These are phyloP conservation scores for Panicum virgatum DNA, from an alignment of 202 grass and related monocot species.

Conservation along the genomic window DNA sequence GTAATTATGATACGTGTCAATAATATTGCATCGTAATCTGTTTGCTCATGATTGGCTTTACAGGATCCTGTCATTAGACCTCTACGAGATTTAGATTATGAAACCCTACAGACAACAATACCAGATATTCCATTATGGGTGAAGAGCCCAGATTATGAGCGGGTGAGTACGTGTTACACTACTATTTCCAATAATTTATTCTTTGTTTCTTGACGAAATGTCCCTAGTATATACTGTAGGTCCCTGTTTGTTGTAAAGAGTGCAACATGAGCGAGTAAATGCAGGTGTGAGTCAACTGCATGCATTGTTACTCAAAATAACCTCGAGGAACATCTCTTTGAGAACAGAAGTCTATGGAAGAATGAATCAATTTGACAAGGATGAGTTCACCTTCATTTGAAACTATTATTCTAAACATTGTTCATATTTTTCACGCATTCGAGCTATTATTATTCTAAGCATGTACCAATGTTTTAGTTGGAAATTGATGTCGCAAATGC, in stretches of 20 bases:
- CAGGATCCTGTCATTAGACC: conserved; percentile 77
- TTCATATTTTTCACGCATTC: background rate
- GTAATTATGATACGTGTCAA: background rate
- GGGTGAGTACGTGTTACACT: conserved; percentile 41
- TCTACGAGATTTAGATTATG: conserved; percentile 63
- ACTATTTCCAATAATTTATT: background rate
- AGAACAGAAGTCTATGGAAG: background rate
- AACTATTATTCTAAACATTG: background rate
- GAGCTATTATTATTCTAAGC: background rate
- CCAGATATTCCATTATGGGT: conserved; percentile 89
- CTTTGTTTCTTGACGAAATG: background rate
- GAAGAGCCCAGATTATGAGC: conserved; percentile 89
- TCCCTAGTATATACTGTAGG: background rate
- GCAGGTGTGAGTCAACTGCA: background rate
- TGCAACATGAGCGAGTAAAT: background rate
- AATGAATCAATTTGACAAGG: background rate
- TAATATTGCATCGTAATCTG: no score
- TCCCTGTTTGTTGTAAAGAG: background rate
- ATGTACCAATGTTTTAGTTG: background rate
- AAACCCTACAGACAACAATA: conserved; percentile 53
- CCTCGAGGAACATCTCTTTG: background rate
- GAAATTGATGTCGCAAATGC: background rate
- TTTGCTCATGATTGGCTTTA: conserved; percentile 33
- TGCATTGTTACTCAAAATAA: background rate
- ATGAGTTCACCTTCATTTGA: background rate